Percentiles rank a stretch among this genome's conserved stretches.
phyloP scores from a whole-genome alignment of 345 rosid genomes.

The Pugionium cornutum region DNA sequence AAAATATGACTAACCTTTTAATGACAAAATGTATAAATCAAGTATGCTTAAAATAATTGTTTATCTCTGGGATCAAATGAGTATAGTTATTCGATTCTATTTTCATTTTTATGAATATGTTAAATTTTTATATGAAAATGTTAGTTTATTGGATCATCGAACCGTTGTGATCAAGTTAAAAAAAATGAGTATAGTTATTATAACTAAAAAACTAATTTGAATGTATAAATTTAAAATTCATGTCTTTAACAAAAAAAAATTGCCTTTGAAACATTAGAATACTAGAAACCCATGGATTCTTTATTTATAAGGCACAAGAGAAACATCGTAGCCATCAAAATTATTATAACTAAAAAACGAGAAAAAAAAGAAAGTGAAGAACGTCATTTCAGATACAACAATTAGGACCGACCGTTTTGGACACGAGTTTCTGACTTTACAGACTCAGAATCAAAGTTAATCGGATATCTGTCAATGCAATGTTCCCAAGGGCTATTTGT shows the following conservation, averaged over 20 bases:
- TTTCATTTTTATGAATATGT: no score
- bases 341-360: constrained; percentile 15
- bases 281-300: constrained; percentile 23
- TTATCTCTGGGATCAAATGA: not conserved
- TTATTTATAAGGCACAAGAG: constrained; percentile 32
- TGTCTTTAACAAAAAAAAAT: not conserved
- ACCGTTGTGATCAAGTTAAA: no score
- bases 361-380: not conserved
- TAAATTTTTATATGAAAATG: no score
- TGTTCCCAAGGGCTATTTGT: constrained; percentile 62
- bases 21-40: no score
- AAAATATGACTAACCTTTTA: no score
- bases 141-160: no score
- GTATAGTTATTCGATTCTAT: no score
- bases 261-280: not conserved
- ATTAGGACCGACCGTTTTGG: constrained; percentile 31
- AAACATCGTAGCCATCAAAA: constrained; percentile 18
- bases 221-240: no score
- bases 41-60: not conserved
- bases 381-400: constrained; percentile 15
- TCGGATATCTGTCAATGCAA: constrained; percentile 70
- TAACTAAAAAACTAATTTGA: no score
- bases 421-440: constrained; percentile 21
- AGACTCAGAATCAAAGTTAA: constrained; percentile 36
- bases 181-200: no score